phyloP scores from a whole-genome alignment of 805 yeast genomes.

The Pichia pseudocactophila region DNA sequence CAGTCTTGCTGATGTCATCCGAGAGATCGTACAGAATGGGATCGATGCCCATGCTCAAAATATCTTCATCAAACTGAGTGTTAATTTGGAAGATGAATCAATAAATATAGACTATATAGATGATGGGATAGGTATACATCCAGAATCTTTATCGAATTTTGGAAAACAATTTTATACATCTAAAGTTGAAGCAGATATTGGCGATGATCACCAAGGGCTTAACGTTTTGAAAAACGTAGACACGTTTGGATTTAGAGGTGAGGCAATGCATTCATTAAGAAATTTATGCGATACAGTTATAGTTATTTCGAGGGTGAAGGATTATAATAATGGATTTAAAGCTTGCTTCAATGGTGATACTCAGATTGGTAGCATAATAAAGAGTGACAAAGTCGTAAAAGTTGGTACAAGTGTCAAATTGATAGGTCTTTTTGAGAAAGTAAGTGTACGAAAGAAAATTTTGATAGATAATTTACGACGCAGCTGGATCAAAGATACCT shows the following conservation, averaged over 20 bases:
- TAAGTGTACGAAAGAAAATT: slow-evolving; percentile 36
- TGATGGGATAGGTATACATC: slow-evolving; percentile 62
- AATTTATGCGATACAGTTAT: slow-evolving; percentile 35
- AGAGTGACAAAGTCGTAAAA: background rate
- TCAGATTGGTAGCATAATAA: slow-evolving; percentile 2
- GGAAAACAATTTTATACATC: slow-evolving; percentile 50
- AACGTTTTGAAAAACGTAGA: slow-evolving; percentile 29
- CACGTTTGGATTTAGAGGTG: slow-evolving; percentile 68
- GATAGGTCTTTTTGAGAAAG: slow-evolving; percentile 32
- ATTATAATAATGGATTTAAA: slow-evolving; percentile 24
- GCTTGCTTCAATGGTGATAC: slow-evolving; percentile 14
- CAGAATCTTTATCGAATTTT: slow-evolving; percentile 36
- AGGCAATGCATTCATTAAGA: slow-evolving; percentile 51
- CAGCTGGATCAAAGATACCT: slow-evolving; percentile 19
- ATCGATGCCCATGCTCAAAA: slow-evolving; percentile 42
- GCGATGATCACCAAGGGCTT: background rate
- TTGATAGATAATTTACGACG: slow-evolving; percentile 10
- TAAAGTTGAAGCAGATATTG: slow-evolving; percentile 28
- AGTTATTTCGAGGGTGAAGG: slow-evolving; percentile 36
- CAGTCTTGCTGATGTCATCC: slow-evolving; percentile 33
- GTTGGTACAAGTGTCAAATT: slow-evolving; percentile 34
- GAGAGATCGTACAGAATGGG: slow-evolving; percentile 46
- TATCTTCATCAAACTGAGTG: slow-evolving; percentile 23
- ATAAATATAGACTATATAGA: slow-evolving; percentile 41
- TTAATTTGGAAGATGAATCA: slow-evolving; percentile 19